phyloP scores from a whole-genome alignment of 1,284 basidiomycete species.

The Malassezia furfur region DNA sequence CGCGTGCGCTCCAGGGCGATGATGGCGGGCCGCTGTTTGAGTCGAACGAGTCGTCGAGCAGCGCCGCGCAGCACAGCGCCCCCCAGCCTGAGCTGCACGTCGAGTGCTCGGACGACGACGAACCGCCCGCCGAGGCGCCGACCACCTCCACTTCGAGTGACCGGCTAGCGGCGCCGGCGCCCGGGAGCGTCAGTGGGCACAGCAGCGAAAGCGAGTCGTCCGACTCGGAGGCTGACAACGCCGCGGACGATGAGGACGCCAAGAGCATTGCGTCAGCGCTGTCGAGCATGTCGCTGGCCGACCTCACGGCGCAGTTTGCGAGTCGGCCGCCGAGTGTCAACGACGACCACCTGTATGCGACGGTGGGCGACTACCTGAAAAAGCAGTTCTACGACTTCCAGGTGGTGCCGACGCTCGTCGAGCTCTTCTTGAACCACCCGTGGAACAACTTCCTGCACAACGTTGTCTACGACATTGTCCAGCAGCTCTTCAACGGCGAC shows the following conservation, averaged over 20 bases:
- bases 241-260: slow-evolving; percentile 20
- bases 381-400: slow-evolving; percentile 39
- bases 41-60: background rate
- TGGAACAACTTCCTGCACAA: slow-evolving; percentile 98
- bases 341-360: slow-evolving; percentile 14
- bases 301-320: slow-evolving; percentile 28
- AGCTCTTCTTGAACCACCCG: slow-evolving; percentile 81
- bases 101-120: background rate
- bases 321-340: slow-evolving; percentile 22
- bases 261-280: slow-evolving; percentile 31
- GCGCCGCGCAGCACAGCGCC: background rate
- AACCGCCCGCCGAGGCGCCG: background rate
- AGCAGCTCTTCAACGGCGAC: slow-evolving; percentile 88
- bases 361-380: slow-evolving; percentile 42
- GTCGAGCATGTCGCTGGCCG: slow-evolving; percentile 37
- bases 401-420: slow-evolving; percentile 38
- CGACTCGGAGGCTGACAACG: background rate
- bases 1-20: slow-evolving; percentile 34
- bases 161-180: background rate
- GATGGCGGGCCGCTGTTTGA: slow-evolving; percentile 14
- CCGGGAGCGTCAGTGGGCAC: background rate
- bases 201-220: slow-evolving; percentile 2
- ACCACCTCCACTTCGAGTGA: background rate
- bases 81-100: background rate
- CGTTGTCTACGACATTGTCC: slow-evolving; percentile 89